These are phyloP conservation scores for Candida vartiovaarae DNA, from an alignment of 805 yeast genomes.

Conservation along the genomic window DNA sequence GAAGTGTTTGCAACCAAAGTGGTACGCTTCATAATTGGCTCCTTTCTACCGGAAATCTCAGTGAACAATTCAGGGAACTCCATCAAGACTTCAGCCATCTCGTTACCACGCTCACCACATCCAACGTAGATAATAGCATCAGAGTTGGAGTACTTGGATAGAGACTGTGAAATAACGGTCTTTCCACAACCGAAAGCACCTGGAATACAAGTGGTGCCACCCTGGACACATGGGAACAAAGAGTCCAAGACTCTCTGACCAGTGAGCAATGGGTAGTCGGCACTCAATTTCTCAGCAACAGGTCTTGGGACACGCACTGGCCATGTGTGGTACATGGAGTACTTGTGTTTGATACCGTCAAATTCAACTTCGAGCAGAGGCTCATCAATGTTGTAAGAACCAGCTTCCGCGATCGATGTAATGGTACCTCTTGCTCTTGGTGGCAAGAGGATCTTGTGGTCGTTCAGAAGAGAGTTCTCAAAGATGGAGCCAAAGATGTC, in stretches of 20 bases:
- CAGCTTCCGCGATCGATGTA: slow-evolving; percentile 80
- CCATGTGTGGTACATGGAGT: slow-evolving; percentile 98
- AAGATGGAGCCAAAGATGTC: slow-evolving; percentile 90
- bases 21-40: slow-evolving; percentile 99
- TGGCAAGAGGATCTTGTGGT: slow-evolving; percentile 92
- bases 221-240: slow-evolving; percentile 98
- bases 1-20: slow-evolving; percentile 98
- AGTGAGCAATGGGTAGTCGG: slow-evolving; percentile 91
- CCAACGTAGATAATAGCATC: slow-evolving; percentile 96
- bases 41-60: slow-evolving; percentile 86
- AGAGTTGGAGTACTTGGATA: slow-evolving; percentile 95
- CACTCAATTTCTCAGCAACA: slow-evolving; percentile 87
- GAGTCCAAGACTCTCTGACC: slow-evolving; percentile 99
- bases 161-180: slow-evolving; percentile 95
- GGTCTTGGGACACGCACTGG: slow-evolving; percentile 99
- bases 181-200: slow-evolving; percentile 99
- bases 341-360: slow-evolving; percentile 73
- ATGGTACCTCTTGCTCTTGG: slow-evolving; percentile 99
- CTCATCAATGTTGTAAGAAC: slow-evolving; percentile 88
- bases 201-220: slow-evolving; percentile 99
- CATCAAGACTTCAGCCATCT: slow-evolving; percentile 99
- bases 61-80: slow-evolving; percentile 98
- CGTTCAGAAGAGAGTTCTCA: slow-evolving; percentile 87
- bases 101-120: slow-evolving; percentile 96
- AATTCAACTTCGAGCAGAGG: slow-evolving; percentile 90